phyloP scores from a whole-genome alignment of 1,284 basidiomycete genomes.

The Vanrija sp. region DNA sequence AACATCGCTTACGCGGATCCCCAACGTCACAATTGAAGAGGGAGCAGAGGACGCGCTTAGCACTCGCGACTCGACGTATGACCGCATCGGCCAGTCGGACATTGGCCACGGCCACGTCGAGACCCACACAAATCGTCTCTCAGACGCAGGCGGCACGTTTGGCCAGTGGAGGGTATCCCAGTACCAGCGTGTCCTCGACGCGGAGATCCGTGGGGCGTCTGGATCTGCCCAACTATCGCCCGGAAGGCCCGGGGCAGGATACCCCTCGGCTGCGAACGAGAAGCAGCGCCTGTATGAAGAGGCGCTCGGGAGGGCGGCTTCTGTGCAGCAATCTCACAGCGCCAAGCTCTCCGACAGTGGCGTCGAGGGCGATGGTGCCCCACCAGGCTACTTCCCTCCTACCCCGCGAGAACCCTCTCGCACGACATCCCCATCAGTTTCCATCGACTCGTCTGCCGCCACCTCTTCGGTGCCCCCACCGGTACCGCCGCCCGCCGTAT shows the following conservation, averaged over 20 bases:
- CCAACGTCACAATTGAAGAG: too few relatives aligned
- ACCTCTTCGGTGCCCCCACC: background rate
- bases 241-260: background rate
- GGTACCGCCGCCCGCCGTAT: background rate
- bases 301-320: constrained; percentile 62
- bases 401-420: background rate
- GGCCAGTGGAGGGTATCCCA: background rate
- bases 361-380: constrained; percentile 21
- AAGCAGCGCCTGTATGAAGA: constrained; percentile 59
- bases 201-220: background rate
- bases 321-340: constrained; percentile 39
- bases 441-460: background rate
- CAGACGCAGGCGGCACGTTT: background rate
- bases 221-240: background rate
- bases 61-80: too few relatives aligned
- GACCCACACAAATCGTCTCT: too few relatives aligned
- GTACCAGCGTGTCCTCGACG: background rate
- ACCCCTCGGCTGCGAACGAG: constrained; percentile 38
- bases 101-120: background rate
- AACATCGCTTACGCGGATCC: background rate
- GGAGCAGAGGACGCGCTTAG: too few relatives aligned
- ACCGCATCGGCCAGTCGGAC: background rate
- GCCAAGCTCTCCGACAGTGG: constrained; percentile 33
- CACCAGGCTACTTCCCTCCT: constrained; percentile 33
- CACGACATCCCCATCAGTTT: background rate